phyloP scores from a whole-genome alignment of 192 early-diverging fungal species.

The Backusella macrospora region DNA sequence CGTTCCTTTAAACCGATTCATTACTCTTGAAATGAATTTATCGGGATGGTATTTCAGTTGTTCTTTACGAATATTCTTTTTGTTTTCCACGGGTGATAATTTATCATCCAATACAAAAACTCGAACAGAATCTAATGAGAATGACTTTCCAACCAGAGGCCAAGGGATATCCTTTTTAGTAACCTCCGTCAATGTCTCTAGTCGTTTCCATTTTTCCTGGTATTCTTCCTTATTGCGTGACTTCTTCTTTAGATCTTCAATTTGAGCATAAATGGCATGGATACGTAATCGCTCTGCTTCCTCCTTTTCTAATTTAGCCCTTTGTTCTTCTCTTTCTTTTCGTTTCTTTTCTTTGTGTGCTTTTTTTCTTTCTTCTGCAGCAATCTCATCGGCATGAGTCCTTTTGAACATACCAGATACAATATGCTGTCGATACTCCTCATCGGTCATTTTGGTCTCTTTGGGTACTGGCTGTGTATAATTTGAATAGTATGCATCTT shows the following conservation, averaged over 20 bases:
- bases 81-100: constrained; percentile 18
- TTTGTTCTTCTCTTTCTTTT: constrained; percentile 22
- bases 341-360: constrained; percentile 14
- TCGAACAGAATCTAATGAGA: constrained; percentile 19
- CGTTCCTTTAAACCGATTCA: constrained; percentile 17
- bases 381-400: constrained; percentile 29
- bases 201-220: constrained; percentile 15
- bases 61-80: constrained; percentile 33
- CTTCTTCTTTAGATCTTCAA: constrained; percentile 21
- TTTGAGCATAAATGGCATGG: constrained; percentile 1
- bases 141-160: constrained; percentile 18
- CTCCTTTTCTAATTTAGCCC: constrained; percentile 12
- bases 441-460: constrained; percentile 27
- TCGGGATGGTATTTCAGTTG: constrained; percentile 41
- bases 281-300: constrained; percentile 11
- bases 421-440: constrained; percentile 40
- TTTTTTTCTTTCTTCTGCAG: constrained; percentile 17
- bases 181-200: background rate
- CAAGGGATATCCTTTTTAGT: constrained; percentile 35
- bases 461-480: constrained; percentile 8
- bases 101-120: constrained; percentile 19
- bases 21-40: constrained; percentile 34
- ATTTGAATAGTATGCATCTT: constrained; percentile 23
- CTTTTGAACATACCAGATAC: constrained; percentile 29
- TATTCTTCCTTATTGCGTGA: constrained; percentile 14